Evolutionary conservation across 129 eudicot species (phyloP), one percentile per base, ranked within the genome.

Genomic region (Lonicera japonica): DNA sequence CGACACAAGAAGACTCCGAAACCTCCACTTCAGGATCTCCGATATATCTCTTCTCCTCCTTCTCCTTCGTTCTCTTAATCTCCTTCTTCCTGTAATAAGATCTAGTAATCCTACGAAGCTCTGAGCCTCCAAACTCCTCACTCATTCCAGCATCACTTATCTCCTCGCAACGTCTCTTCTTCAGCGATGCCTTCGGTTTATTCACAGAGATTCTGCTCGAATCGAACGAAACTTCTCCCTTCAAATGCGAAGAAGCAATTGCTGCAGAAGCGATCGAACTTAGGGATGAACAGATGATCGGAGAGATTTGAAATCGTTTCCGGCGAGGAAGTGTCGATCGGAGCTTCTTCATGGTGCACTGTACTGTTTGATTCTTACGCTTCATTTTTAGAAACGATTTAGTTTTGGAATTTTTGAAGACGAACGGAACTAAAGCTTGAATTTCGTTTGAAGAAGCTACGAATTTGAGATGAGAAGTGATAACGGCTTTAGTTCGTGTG

Each of bases 291-390:
- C 23, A 29, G 20, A 84, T 64, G 23, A 86, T 50, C 16, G 95
- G 95, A 19, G 97, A 77, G 71, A 75, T 60, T 4, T 60, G 71
- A 6, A 72, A 17, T 2, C 97, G 87, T 21, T 64, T 73, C 57
- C 87, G 92, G 64, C 89, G 97, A 64, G 83, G 86, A 34, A 86
- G 76, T 50, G 69, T 71, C 50, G 97, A 86, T 18, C 97, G 85
- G 77, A 86, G 67, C 85, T 81, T 81, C 79, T 78, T 87, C 77
- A 52, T 69, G 64, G 48, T 16, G 58, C 40, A 52, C 36, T 45
- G 39, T 17, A 60, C 36, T 29, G 63, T 43, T 61, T 62, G 74
- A 25, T 56, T 25, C n/a, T 71, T 67, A 20, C 70, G 71, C 73
- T 71, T 71, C 77, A 77, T 77, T n/a, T n/a, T 40, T 12, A 48